phyloP scores from a whole-genome alignment of 306 rosid genomes.

The Purshia tridentata region DNA sequence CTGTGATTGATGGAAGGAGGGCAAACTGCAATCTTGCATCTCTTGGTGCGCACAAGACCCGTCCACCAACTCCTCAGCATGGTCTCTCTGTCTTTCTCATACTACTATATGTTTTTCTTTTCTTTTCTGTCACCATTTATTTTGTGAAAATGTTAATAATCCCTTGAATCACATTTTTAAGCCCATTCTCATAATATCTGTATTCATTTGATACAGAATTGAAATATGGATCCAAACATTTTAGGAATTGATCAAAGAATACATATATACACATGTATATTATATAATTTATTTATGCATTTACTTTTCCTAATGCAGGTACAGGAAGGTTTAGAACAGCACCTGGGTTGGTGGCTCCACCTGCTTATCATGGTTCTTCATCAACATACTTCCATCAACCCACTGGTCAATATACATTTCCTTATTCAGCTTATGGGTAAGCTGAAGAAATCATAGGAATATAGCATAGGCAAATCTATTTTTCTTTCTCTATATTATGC shows the following conservation, averaged over 20 bases:
- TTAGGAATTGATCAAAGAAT: not conserved
- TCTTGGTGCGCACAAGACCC: slow-evolving; percentile 80
- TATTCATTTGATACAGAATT: not conserved
- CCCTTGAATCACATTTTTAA: not conserved
- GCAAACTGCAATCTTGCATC: slow-evolving; percentile 97
- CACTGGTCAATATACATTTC: slow-evolving; percentile 67
- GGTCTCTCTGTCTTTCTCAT: slow-evolving; percentile 42
- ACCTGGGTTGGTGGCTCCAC: slow-evolving; percentile 58
- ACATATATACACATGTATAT: not conserved
- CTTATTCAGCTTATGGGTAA: slow-evolving; percentile 85
- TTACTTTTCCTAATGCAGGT: slow-evolving; percentile 29
- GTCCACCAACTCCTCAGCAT: slow-evolving; percentile 60
- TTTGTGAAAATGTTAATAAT: not conserved
- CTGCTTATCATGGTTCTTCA: slow-evolving; percentile 64
- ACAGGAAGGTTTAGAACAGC: slow-evolving; percentile 65
- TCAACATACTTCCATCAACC: slow-evolving; percentile 68
- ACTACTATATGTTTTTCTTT: not conserved
- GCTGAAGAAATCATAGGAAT: slow-evolving; percentile 4
- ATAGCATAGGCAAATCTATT: not conserved
- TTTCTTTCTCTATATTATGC: not conserved
- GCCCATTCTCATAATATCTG: not conserved
- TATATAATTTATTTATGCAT: slow-evolving; percentile 15
- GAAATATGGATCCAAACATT: slow-evolving; percentile 20
- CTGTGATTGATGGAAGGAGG: slow-evolving; percentile 92
- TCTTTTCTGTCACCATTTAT: not conserved